Conservation (phyloP, 352 stramenopile species). For the Globisporangium polare region DNA sequence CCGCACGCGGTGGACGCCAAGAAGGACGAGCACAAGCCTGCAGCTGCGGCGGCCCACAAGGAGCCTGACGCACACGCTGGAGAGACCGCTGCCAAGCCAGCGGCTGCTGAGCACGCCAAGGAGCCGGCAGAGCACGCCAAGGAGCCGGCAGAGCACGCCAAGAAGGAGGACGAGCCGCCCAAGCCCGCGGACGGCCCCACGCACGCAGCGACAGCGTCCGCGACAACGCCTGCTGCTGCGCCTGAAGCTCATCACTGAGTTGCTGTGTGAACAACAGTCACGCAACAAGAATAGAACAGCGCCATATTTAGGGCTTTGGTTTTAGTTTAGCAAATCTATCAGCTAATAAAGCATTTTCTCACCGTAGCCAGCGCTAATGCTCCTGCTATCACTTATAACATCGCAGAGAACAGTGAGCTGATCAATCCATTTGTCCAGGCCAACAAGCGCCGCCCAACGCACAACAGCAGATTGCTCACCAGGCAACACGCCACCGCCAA, state of each 20-base stretch:
- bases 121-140: neutral
- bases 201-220: neutral
- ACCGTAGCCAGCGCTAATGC: no score
- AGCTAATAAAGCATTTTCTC: neutral
- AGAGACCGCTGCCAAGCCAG: no score
- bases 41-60: neutral
- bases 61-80: neutral
- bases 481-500: neutral
- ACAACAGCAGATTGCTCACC: neutral
- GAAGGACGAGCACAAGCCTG: constrained; percentile 8
- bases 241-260: neutral
- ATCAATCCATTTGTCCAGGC: neutral
- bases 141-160: neutral
- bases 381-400: neutral
- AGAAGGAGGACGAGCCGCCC: neutral
- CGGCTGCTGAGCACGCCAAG: no score
- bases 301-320: neutral
- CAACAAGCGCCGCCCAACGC: neutral
- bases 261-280: neutral
- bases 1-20: neutral
- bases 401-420: no score
- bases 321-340: neutral
- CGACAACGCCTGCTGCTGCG: neutral
- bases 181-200: neutral
- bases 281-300: neutral